These are phyloP conservation scores for Cryptosporidium bovis DNA, from an alignment of 169 alveolate genomes.

Conservation along the genomic window DNA sequence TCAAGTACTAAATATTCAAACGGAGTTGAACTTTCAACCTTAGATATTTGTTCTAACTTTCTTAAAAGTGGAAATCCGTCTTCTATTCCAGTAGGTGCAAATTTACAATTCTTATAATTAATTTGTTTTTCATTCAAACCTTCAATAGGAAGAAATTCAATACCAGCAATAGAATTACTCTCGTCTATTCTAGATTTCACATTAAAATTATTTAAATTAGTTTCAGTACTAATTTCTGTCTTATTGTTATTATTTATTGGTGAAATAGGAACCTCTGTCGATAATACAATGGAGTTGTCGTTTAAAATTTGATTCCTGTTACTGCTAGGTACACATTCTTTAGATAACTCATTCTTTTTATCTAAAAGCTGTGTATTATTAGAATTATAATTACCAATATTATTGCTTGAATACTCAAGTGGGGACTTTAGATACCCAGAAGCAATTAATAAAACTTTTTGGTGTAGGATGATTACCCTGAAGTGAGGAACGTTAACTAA, in stretches of 20 bases:
- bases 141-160: conserved; percentile 61
- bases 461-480: conserved; percentile 61
- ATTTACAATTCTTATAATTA: conserved; percentile 13
- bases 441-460: conserved; percentile 60
- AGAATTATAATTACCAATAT: conserved; percentile 12
- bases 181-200: neutral
- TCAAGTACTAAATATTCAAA: conserved; percentile 67
- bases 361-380: neutral
- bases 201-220: conserved; percentile 4
- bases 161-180: conserved; percentile 9
- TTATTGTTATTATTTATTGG: conserved; percentile 20
- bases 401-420: conserved; percentile 61
- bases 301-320: neutral
- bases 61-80: conserved; percentile 69
- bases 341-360: conserved; percentile 14
- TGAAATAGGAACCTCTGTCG: conserved; percentile 37
- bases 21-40: conserved; percentile 60
- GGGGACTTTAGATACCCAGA: conserved; percentile 73
- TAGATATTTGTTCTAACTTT: conserved; percentile 54
- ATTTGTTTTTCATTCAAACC: conserved; percentile 51
- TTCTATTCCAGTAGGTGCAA: conserved; percentile 66
- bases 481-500: conserved; percentile 76
- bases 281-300: conserved; percentile 7
- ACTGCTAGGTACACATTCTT: neutral
- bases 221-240: conserved; percentile 28